Evolutionary conservation across 1,139 yeast species (phyloP).

Genomic region (Pichiaceae sp.): DNA sequence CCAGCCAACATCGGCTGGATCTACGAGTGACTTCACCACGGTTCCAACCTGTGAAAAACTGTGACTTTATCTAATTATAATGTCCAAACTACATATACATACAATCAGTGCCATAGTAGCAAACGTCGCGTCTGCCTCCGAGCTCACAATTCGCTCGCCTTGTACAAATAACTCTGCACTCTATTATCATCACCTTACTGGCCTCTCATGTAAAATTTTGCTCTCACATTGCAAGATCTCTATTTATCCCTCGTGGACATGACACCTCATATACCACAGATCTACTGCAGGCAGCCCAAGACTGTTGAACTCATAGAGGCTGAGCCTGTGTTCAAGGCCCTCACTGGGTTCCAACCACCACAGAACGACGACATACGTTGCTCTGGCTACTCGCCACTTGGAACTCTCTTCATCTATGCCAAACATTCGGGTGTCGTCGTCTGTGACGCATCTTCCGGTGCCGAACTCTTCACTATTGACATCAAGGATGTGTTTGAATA

Average conservation of each 20-base stretch:
- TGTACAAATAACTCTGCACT: too few species aligned
- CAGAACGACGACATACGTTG: constrained; percentile 21
- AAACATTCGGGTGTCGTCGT: constrained; percentile 51
- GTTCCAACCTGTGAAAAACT: too few species aligned
- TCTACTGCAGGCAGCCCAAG: constrained; percentile 47
- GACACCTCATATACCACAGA: constrained; percentile 10
- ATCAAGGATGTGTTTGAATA: constrained; percentile 67
- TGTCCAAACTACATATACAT: too few species aligned
- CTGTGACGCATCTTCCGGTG: constrained; percentile 46
- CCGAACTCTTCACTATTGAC: constrained; percentile 34
- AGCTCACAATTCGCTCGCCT: too few species aligned
- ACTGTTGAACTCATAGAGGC: constrained; percentile 52
- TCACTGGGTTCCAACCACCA: constrained; percentile 28
- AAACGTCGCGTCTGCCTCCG: too few species aligned
- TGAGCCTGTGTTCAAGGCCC: constrained; percentile 33
- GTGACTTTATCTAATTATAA: too few species aligned
- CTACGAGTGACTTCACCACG: constrained; percentile 59
- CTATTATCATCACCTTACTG: too few species aligned
- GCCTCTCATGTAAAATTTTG: too few species aligned
- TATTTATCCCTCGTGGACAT: too few species aligned
- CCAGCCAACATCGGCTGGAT: constrained; percentile 80
- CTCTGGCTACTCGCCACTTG: constrained; percentile 45
- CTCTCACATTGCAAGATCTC: too few species aligned
- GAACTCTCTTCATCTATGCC: constrained; percentile 49
- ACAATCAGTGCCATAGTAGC: too few species aligned